Base-by-base conservation (phyloP, 169 alveolate genomes). In the Eimeria zaria region DNA sequence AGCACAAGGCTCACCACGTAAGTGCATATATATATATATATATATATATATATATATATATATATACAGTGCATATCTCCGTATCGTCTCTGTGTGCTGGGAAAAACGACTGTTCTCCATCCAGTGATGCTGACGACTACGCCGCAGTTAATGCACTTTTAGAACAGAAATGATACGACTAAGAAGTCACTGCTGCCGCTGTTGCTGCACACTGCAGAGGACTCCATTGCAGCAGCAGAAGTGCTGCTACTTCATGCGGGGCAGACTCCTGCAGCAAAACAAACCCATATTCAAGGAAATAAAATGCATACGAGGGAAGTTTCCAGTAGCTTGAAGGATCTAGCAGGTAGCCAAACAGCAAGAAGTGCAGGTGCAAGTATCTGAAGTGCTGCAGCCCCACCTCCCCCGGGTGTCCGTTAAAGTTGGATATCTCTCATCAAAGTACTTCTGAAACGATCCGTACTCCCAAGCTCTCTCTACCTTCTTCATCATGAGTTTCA, bases 381-480 rank as follows among this genome's bases (percentile, higher is more conserved):
- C 11, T 18, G 2, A 64, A 16, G 41, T 36, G 80, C 53, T 41
- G 44, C 73, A 20, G 48, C 58, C 96, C n/a, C 33, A 94, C 96
- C 96, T 81, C 88, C 96, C 96, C 9, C 89, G 69, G 24, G 74
- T 64, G 30, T 94, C 96, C 1, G 96, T 94, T 46, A 94, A 87
- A 24, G 67, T 89, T 14, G 96, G 96, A 46, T 88, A 88, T 41
- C 88, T 88, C 22, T 81, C 91, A 62, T 94, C 96, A n/a, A 94
- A 94, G 90, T 96, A 94, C 89, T 97, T 97, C 83, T 96, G 97
- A 74, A 97, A 98, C 14, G 98, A 89, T 12, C 99, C 99, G 84
- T 97, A 97, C 53, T 98, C 99, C 96, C 98, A 98, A 1, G 99
- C 98, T 71, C 98, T 94, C 95, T 98, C 98, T 14, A 98, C 98